Conservation (phyloP, 345 rosid genomes). For the Populus davidiana region DNA sequence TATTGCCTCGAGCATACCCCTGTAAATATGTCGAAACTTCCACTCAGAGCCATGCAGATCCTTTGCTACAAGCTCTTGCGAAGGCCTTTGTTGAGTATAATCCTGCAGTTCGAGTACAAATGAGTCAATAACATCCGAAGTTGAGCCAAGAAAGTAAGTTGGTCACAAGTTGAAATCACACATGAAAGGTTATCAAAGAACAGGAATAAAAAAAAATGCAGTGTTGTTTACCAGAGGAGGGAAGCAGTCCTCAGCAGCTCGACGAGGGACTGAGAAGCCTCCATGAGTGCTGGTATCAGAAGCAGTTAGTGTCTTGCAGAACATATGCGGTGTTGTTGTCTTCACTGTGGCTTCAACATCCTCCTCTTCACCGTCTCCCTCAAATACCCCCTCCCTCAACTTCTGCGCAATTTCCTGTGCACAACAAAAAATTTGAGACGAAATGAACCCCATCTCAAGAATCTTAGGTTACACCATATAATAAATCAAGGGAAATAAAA, state of each 20-base stretch:
- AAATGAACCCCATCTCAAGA: conserved; percentile 9
- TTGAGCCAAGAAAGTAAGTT: not conserved
- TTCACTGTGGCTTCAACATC: conserved; percentile 56
- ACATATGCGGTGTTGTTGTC: conserved; percentile 87
- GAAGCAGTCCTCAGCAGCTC: conserved; percentile 99
- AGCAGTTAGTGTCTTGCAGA: conserved; percentile 98
- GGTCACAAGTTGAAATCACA: not conserved
- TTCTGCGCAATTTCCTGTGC: conserved; percentile 51
- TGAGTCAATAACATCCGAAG: conserved; percentile 9
- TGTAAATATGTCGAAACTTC: conserved; percentile 91
- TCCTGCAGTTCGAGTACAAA: conserved; percentile 47
- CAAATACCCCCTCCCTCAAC: conserved; percentile 47
- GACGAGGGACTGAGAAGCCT: conserved; percentile 96
- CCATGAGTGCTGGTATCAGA: conserved; percentile 99
- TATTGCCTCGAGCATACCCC: conserved; percentile 48
- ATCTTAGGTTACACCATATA: not conserved
- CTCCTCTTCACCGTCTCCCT: conserved; percentile 63
- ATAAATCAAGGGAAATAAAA: not conserved
- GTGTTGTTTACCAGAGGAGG: conserved; percentile 72
- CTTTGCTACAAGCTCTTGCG: conserved; percentile 94
- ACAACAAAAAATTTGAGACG: not conserved
- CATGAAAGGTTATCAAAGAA: not conserved
- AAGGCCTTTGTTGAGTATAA: conserved; percentile 90
- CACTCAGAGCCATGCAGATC: conserved; percentile 96
- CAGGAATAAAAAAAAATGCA: not conserved